A percentile compares a stretch with the other conserved stretches of the same genome.
Evolutionary conservation across 2,329 filamentous ascomycete species (phyloP).

Genomic region (Elsinoe ampelina): DNA sequence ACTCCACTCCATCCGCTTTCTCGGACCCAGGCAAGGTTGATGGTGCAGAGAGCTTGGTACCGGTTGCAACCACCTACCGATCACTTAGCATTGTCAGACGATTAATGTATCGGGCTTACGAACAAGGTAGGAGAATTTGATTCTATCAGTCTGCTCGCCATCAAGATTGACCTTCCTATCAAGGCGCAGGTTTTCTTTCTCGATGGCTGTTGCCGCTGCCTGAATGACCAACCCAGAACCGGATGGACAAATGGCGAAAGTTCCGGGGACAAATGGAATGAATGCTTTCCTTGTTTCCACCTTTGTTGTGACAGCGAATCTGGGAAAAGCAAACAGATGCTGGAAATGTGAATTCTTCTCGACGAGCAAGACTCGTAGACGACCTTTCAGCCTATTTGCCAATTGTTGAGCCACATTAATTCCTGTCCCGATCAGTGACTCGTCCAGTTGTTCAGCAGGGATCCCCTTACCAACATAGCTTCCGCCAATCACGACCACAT

Average conservation of each 20-base stretch:
- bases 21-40: constrained; percentile 11
- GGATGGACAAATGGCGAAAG: not conserved
- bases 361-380: constrained; percentile 11
- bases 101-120: not conserved
- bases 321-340: constrained; percentile 13
- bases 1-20: constrained; percentile 13
- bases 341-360: constrained; percentile 17
- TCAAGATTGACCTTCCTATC: constrained; percentile 10
- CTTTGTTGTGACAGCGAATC: constrained; percentile 11
- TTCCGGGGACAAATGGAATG: constrained; percentile 12
- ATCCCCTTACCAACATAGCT: no score
- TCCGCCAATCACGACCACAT: no score
- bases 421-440: not conserved
- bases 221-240: constrained; percentile 9
- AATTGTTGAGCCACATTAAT: constrained; percentile 15
- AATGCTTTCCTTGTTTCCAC: constrained; percentile 15
- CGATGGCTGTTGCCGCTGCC: constrained; percentile 1
- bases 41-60: constrained; percentile 12
- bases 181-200: not conserved
- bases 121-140: constrained; percentile 13
- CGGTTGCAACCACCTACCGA: constrained; percentile 13
- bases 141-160: not conserved
- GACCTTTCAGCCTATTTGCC: constrained; percentile 2
- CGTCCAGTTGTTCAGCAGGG: no score
- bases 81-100: not conserved